These are phyloP conservation scores for Cephalotrichum gorgonifer DNA, from an alignment of 2,329 filamentous ascomycete genomes.

Conservation along the genomic window DNA sequence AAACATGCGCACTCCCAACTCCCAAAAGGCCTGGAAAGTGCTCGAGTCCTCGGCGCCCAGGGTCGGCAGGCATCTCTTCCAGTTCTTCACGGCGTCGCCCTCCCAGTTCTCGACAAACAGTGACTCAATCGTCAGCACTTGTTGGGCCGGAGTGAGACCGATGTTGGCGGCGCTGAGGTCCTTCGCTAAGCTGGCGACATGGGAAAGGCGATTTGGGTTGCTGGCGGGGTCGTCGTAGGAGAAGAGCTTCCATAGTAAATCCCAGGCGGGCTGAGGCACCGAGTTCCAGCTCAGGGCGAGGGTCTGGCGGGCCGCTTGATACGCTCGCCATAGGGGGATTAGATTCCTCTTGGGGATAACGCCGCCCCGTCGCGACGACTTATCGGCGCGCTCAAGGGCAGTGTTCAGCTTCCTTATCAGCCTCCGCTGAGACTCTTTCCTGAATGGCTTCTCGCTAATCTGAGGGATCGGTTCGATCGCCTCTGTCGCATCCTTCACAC, in stretches of 20 bases:
- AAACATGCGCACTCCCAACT: constrained; percentile 57
- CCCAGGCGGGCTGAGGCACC: constrained; percentile 52
- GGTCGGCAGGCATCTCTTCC: constrained; percentile 46
- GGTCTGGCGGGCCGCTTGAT: constrained; percentile 32
- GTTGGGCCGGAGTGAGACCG: constrained; percentile 43
- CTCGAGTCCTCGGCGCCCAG: constrained; percentile 36
- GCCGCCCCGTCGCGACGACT: constrained; percentile 6
- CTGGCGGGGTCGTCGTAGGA: constrained; percentile 35
- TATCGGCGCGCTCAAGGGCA: constrained; percentile 7
- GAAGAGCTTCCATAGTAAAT: constrained; percentile 54
- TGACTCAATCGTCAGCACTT: constrained; percentile 58
- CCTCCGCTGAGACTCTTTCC: constrained; percentile 1
- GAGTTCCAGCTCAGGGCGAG: constrained; percentile 36
- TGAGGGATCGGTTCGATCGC: constrained; percentile 16
- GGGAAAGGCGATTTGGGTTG: constrained; percentile 46
- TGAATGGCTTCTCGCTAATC: constrained; percentile 22
- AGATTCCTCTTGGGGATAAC: constrained; percentile 21
- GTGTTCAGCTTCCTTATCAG: constrained; percentile 4
- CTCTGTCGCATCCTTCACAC: constrained; percentile 12
- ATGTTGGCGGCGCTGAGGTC: constrained; percentile 55
- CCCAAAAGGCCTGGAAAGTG: constrained; percentile 46
- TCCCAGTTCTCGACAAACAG: constrained; percentile 53
- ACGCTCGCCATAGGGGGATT: constrained; percentile 35
- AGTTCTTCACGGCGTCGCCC: constrained; percentile 49
- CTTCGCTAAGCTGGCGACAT: constrained; percentile 50